phyloP scores from a whole-genome alignment of 2,329 filamentous ascomycete genomes.

The Aspergillus viridinutans region DNA sequence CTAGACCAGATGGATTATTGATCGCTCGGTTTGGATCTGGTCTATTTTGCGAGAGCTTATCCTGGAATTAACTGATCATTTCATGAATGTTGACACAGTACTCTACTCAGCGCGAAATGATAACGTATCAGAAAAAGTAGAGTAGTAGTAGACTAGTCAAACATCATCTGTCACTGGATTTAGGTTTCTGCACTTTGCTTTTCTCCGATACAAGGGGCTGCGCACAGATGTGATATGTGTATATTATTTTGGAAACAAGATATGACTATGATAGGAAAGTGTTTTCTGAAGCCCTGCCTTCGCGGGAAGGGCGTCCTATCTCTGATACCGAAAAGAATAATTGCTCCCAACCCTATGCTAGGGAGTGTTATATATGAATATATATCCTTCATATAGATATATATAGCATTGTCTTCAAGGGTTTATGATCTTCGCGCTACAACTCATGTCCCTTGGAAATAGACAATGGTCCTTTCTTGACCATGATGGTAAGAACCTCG shows the following conservation, averaged over 20 bases:
- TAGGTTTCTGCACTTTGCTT: background rate
- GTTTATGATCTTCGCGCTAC: background rate
- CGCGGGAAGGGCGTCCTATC: background rate
- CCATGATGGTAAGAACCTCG: slow-evolving; percentile 78
- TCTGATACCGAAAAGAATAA: background rate
- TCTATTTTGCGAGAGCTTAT: no score
- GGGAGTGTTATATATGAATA: background rate
- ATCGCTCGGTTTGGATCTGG: background rate
- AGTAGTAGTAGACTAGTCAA: background rate
- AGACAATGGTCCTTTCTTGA: slow-evolving; percentile 66
- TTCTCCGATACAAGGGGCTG: background rate
- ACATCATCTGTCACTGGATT: background rate
- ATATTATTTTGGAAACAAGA: background rate
- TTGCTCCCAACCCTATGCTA: background rate
- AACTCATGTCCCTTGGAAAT: slow-evolving; percentile 7
- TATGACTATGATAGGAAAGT: background rate
- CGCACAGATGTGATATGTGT: background rate
- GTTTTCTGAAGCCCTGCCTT: background rate
- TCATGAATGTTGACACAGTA: no score
- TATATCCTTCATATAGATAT: background rate
- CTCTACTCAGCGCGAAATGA: no score
- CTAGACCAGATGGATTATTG: background rate
- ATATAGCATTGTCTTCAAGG: background rate
- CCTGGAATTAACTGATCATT: background rate
- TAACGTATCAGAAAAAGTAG: background rate